Evolutionary conservation across 495 filamentous ascomycete genomes (phyloP), one percentile per base, ranked within the genome.

Genomic region (Penicillium waksmanii): DNA sequence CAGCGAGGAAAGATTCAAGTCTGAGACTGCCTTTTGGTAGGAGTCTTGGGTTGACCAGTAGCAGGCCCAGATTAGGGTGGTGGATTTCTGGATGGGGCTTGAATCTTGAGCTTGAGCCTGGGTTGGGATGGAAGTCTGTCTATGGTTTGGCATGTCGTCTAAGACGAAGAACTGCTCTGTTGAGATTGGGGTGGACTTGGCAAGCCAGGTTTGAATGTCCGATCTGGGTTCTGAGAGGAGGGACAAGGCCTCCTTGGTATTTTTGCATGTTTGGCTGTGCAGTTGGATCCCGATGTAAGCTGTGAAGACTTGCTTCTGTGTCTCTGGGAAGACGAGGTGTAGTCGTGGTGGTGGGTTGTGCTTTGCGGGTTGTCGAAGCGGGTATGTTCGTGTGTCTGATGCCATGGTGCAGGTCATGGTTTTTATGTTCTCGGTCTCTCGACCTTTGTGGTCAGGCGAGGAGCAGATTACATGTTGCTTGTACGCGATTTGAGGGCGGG

Each of bases 211-310:
- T 27, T 62, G 47, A 13, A 68, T 48, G 18, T 35, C 4, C 1
- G 38, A 5, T 5, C 51, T 9, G 6, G 53, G 49, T 15, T 53
- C 7, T 13, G 11, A 12, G 10, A 58, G 60, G 10, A 23, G 17
- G 10, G 1, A 2, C 3, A 33, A 9, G 36, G 9, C 7, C 4
- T 15, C 13, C 8, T 38, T 13, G 40, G 21, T 4, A 42, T 15
- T 15, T 23, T 56, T 19, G 13, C 3, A 18, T 3, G 31, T 10
- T 43, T 31, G 27, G 1, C 46, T 51, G 23, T 65, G 62, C 19
- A 44, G 51, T 47, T 68, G 59, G 3, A 68, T 23, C 0, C 62
- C 66, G 18, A 68, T 55, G 38, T 65, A 68, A 1, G 60, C 59
- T 1, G 66, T 68, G 35, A 62, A 53, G 10, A 68, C 56, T n/a